Evolutionary conservation across 1,139 yeast genomes (phyloP), one percentile per base, ranked within the genome.

Genomic region (Magnusiomyces suaveolens): DNA sequence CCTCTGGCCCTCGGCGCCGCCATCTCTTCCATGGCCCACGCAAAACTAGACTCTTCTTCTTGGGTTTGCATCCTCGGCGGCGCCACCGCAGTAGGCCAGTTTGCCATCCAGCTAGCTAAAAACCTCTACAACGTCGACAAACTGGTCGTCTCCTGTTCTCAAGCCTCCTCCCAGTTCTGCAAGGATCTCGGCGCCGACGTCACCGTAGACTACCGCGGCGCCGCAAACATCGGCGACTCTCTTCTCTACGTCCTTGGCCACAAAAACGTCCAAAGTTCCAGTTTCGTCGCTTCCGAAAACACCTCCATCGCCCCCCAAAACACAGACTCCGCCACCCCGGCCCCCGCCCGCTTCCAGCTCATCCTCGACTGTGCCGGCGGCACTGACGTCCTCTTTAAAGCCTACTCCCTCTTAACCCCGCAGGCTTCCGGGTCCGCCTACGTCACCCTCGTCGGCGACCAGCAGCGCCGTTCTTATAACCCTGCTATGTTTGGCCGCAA

Each of bases 81-180:
- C 16, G 80, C 87, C 2, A 80, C 94, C 1, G 73, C 83, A n/a
- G 85, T 84, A 3, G 95, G 92, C 1, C 68, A 80, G 57, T 77
- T 73, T 69, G 75, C 78, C 1, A 72, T 81, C 32, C 88, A 83
- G 64, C 63, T 85, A 24, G 76, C 82, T 24, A 81, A 78, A 60
- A 64, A 72, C 20, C 66, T 71, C 70, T 75, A 52, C 25, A 54
- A 54, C 2, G 76, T 79, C 2, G 66, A 66, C 44, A 75, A 75
- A 53, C 71, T 82, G 12, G 78, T 78, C 1, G 78, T 74, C 1
- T 73, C 67, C 2, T 57, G 71, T 0, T 58, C 63, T 1, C 43
- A 55, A 12, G 21, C 52, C 23, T 71, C 83, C 20, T 68, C 69
- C 10, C 75, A 69, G 2, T 62, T 73, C 36, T 78, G 80, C 48